Percentiles rank a stretch among this genome's conserved stretches.
phyloP scores from a whole-genome alignment of 1,284 basidiomycete species.

The Apiotrichum montevideense region DNA sequence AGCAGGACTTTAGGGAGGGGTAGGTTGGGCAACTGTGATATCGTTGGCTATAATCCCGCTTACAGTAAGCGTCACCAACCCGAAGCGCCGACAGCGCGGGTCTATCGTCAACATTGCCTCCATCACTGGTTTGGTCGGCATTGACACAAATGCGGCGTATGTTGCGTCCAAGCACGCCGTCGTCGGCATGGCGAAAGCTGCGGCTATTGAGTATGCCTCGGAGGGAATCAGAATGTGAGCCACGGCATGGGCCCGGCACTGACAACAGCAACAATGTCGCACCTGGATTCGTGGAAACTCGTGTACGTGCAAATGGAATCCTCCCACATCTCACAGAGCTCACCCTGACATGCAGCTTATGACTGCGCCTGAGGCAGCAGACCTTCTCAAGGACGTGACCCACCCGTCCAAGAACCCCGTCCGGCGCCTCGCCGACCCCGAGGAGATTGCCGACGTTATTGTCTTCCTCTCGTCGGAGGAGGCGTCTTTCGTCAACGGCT shows the following conservation, averaged over 20 bases:
- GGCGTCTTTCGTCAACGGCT: constrained; percentile 31
- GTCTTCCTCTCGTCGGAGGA: constrained; percentile 25
- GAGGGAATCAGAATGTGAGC: constrained; percentile 14
- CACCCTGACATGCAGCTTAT: not conserved
- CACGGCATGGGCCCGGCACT: no score
- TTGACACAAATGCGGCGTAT: constrained; percentile 8
- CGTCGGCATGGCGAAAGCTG: constrained; percentile 16
- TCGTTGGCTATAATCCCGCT: no score
- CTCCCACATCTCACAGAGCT: not conserved
- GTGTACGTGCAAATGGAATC: not conserved
- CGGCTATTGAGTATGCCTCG: constrained; percentile 15
- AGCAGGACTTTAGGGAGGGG: constrained; percentile 11
- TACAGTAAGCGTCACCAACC: no score
- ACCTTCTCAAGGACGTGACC: constrained; percentile 7
- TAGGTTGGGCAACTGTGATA: no score
- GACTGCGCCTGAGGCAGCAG: not conserved
- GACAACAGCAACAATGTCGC: constrained; percentile 9
- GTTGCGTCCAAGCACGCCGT: constrained; percentile 20
- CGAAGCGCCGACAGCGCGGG: constrained; percentile 16
- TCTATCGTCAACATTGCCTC: constrained; percentile 19
- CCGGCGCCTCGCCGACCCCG: constrained; percentile 18
- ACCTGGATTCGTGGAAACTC: constrained; percentile 5
- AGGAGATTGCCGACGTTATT: constrained; percentile 31
- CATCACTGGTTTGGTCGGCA: constrained; percentile 5
- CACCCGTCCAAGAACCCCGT: constrained; percentile 10